These are phyloP conservation scores for Leptographium flavum DNA, from an alignment of 2,329 filamentous ascomycete species.

Conservation along the genomic window DNA sequence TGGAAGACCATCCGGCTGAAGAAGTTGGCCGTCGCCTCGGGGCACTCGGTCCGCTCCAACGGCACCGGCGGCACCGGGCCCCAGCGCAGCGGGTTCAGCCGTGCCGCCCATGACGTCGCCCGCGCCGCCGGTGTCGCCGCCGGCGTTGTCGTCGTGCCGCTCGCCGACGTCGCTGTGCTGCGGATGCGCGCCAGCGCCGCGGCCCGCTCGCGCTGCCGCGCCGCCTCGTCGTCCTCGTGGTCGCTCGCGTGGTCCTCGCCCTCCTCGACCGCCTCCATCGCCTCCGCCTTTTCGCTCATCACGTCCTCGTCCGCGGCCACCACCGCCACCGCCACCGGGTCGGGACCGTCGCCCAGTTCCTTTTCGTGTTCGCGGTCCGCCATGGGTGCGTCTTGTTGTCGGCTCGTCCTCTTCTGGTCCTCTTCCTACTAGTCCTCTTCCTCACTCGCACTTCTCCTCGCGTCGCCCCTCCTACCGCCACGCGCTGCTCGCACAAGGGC, in stretches of 20 bases:
- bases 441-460: too few species aligned
- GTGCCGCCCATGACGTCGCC: slow-evolving; percentile 49
- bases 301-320: slow-evolving; percentile 7
- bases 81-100: slow-evolving; percentile 47
- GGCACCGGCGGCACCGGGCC: slow-evolving; percentile 41
- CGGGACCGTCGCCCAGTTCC: slow-evolving; percentile 8
- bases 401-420: too few species aligned
- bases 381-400: slow-evolving; percentile 9
- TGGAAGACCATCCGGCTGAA: slow-evolving; percentile 68
- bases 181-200: slow-evolving; percentile 24
- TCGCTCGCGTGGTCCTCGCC: slow-evolving; percentile 8
- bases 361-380: slow-evolving; percentile 10
- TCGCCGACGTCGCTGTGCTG: slow-evolving; percentile 40
- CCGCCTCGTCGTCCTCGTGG: not conserved
- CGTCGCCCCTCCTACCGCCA: too few species aligned
- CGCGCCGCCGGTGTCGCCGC: slow-evolving; percentile 6
- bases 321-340: slow-evolving; percentile 8
- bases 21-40: slow-evolving; percentile 59
- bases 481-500: too few species aligned
- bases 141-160: slow-evolving; percentile 24
- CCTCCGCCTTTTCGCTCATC: slow-evolving; percentile 10
- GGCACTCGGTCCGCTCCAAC: slow-evolving; percentile 36
- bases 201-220: too few species aligned
- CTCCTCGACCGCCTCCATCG: slow-evolving; percentile 20
- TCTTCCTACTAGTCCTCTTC: too few species aligned